Evolutionary conservation across 352 stramenopile species (phyloP).

Genomic region (Globisporangium middletonii): DNA sequence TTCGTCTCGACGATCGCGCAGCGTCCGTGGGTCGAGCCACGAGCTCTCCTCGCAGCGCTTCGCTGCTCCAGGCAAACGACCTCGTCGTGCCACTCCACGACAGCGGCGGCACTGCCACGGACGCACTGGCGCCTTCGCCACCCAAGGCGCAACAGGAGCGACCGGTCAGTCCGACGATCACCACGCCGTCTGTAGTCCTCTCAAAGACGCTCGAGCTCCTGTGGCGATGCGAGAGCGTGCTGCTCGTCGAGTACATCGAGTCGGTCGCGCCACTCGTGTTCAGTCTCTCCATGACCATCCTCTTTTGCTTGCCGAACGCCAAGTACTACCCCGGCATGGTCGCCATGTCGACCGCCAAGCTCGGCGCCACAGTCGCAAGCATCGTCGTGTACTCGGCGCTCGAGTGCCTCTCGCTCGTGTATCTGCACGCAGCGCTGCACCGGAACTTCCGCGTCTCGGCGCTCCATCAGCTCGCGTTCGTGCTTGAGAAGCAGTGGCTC

Average conservation of each 20-base stretch:
- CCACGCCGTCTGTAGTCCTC: constrained; percentile 13
- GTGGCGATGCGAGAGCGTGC: constrained; percentile 27
- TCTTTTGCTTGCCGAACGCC: constrained; percentile 21
- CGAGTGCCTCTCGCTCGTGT: constrained; percentile 18
- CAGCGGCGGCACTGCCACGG: too few species aligned
- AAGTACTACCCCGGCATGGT: constrained; percentile 14
- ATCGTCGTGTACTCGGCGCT: constrained; percentile 21
- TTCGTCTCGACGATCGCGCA: too few species aligned
- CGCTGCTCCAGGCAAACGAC: too few species aligned
- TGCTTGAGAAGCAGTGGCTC: constrained; percentile 15
- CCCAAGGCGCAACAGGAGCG: constrained; percentile 4
- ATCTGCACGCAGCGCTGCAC: constrained; percentile 10
- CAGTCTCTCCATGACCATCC: constrained; percentile 15
- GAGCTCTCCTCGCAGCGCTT: too few species aligned
- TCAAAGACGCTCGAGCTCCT: constrained; percentile 23
- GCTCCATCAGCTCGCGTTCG: constrained; percentile 30
- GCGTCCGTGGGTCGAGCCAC: too few species aligned
- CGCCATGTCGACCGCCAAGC: constrained; percentile 6
- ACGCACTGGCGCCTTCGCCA: not conserved
- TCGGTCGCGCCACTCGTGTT: constrained; percentile 23
- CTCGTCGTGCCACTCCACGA: too few species aligned
- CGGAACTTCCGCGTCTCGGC: constrained; percentile 19
- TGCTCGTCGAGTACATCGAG: constrained; percentile 33
- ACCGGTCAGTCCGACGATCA: not conserved
- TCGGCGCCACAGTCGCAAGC: constrained; percentile 1